These are phyloP conservation scores for Coprinellus micaceus DNA, from an alignment of 768 basidiomycete species.

Conservation along the genomic window DNA sequence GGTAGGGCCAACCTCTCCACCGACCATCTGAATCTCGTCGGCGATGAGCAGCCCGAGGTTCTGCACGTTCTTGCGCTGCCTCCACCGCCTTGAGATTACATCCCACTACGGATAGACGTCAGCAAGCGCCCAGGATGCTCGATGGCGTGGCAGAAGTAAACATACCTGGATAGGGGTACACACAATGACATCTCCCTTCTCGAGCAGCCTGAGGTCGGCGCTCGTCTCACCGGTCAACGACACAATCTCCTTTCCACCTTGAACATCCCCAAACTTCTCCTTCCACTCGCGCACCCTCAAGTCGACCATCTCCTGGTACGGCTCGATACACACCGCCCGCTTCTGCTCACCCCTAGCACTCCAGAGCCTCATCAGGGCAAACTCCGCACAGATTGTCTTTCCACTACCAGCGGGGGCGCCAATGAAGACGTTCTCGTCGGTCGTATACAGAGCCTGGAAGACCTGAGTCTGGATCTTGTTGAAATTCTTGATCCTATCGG, in stretches of 20 bases:
- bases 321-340: conserved; percentile 92
- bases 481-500: conserved; percentile 75
- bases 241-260: conserved; percentile 92
- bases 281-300: conserved; percentile 86
- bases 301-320: conserved; percentile 97
- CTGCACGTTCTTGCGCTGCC: conserved; percentile 94
- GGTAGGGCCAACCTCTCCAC: conserved; percentile 91
- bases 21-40: conserved; percentile 92
- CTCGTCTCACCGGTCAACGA: conserved; percentile 93
- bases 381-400: conserved; percentile 97
- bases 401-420: conserved; percentile 96
- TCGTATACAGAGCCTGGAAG: conserved; percentile 95
- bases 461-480: conserved; percentile 99
- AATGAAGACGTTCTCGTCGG: conserved; percentile 95
- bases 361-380: conserved; percentile 93
- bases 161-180: conserved; percentile 88
- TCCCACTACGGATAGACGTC: conserved; percentile 68
- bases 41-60: conserved; percentile 90
- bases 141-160: conserved; percentile 8
- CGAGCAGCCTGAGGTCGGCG: conserved; percentile 83
- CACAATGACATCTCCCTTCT: conserved; percentile 89
- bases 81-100: conserved; percentile 89
- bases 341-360: conserved; percentile 69
- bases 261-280: conserved; percentile 73
- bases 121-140: not conserved